Evolutionary conservation across 2,329 filamentous ascomycete genomes (phyloP), one percentile per base, ranked within the genome.

Genomic region (Arthrobotrys musiformis): DNA sequence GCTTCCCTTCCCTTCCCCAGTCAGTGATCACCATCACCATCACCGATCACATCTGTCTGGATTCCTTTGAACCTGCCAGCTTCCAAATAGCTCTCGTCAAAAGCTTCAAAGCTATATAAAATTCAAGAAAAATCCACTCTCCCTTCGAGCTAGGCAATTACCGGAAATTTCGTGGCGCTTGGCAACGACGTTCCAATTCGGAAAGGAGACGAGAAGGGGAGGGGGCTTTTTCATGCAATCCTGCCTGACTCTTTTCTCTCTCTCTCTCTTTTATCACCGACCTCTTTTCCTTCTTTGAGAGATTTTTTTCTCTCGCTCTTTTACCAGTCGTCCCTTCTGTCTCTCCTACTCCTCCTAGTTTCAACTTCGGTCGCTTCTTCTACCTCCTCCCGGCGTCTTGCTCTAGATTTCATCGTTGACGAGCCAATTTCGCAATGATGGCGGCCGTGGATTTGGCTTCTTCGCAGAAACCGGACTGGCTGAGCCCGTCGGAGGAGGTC

Each of bases 401-500:
- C 30, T 24, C 33, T 58, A 37, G 33, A 58, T 58, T 40, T 58
- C 33, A 58, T 58, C 54, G 54, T 58, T 58, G 54, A 58, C 54
- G 54, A 58, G 40, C 17, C 17, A 24, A 9, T 58, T 52, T 52
- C 56, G 33, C 42, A 52, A 66, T 52, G 28, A 76, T 76, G 72
- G 63, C 70, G 63, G 72, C 68, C 64, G 28, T 58, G 58, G 72
- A 76, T 11, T n/a, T 76, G 17, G 54, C 56, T 40, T 76, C 72
- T 33, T 50, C 64, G 24, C 56, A 63, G n/a, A 76, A 76, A 48
- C 63, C 72, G 63, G 72, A 76, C 46, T 76, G 66, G 63, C 37
- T 69, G 58, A 76, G 56, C 58, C 56, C 64, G 26, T 90, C 93
- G 82, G 92, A 95, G 82, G 91, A 94, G 78, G 87, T 99, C 63